These are phyloP conservation scores for Mediolabrus comicus DNA, from an alignment of 108 stramenopile genomes.

Conservation along the genomic window DNA sequence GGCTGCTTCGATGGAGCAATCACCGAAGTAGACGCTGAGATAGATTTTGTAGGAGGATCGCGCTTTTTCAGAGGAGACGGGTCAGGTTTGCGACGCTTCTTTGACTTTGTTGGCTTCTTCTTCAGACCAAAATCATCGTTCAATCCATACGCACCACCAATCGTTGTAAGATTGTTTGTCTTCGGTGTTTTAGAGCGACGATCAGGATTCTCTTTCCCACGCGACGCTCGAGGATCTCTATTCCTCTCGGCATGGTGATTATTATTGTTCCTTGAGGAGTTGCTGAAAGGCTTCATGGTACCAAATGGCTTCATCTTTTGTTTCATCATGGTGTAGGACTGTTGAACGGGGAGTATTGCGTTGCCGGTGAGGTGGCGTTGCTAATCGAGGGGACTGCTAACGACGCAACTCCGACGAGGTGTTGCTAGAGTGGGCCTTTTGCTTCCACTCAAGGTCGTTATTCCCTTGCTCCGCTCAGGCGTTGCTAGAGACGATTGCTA, in stretches of 20 bases:
- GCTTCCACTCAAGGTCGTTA: no score
- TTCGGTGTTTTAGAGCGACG: slow-evolving; percentile 45
- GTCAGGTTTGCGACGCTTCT: slow-evolving; percentile 9
- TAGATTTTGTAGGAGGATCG: no score
- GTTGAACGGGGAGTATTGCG: not conserved
- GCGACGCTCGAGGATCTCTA: not conserved
- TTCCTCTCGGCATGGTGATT: not conserved
- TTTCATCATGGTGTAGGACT: not conserved
- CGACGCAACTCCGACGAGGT: no score
- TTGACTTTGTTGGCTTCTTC: not conserved
- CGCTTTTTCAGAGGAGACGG: slow-evolving; percentile 20
- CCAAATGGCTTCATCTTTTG: slow-evolving; percentile 38
- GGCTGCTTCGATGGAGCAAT: not conserved
- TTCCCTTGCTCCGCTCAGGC: no score
- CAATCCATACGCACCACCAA: slow-evolving; percentile 6
- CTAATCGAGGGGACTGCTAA: not conserved
- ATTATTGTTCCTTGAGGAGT: not conserved
- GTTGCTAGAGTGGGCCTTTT: no score
- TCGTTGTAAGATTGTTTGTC: slow-evolving; percentile 23
- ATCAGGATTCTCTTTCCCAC: not conserved
- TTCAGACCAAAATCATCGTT: not conserved
- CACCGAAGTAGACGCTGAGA: not conserved
- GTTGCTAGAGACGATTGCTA: no score
- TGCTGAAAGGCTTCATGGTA: not conserved
- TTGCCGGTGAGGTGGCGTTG: not conserved